Percentiles rank a stretch among this genome's conserved stretches.
Conservation (phyloP, 345 rosid genomes). For the Mercurialis annua region DNA sequence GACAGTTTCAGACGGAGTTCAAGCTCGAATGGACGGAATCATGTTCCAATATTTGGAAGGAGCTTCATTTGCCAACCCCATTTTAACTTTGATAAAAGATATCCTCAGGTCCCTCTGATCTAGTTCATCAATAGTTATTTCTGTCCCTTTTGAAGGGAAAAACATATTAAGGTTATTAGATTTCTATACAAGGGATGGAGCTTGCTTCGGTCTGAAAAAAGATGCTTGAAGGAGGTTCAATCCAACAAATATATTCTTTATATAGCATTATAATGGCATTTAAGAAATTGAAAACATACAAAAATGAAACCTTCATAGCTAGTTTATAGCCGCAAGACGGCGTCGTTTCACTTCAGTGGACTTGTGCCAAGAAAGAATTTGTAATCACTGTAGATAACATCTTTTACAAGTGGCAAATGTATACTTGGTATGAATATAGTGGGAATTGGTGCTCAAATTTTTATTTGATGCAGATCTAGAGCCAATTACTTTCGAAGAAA, state of each 20-base stretch:
- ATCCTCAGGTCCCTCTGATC: conserved; percentile 63
- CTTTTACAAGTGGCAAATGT: too few relatives aligned
- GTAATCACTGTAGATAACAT: background rate
- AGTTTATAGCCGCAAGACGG: too few relatives aligned
- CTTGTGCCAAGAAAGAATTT: background rate
- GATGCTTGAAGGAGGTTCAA: background rate
- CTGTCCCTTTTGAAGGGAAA: background rate
- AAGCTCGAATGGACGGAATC: conserved; percentile 93
- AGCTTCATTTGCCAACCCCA: conserved; percentile 46
- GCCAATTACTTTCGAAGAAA: too few relatives aligned
- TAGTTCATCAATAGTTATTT: background rate
- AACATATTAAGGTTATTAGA: background rate
- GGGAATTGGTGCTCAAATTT: too few relatives aligned
- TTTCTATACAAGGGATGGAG: background rate
- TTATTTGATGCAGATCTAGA: too few relatives aligned
- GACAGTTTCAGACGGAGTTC: conserved; percentile 54
- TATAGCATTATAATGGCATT: background rate
- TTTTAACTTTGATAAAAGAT: conserved; percentile 60
- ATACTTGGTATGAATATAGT: too few relatives aligned
- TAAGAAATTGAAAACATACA: background rate
- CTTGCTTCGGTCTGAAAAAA: background rate
- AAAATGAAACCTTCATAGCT: background rate
- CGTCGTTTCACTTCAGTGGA: too few relatives aligned
- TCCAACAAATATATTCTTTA: background rate
- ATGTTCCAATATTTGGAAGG: conserved; percentile 66